A percentile compares a stretch with the other conserved stretches of the same genome.
Evolutionary conservation across 306 rosid species (phyloP).

Genomic region (barrel medic (Medicago truncatula)): DNA sequence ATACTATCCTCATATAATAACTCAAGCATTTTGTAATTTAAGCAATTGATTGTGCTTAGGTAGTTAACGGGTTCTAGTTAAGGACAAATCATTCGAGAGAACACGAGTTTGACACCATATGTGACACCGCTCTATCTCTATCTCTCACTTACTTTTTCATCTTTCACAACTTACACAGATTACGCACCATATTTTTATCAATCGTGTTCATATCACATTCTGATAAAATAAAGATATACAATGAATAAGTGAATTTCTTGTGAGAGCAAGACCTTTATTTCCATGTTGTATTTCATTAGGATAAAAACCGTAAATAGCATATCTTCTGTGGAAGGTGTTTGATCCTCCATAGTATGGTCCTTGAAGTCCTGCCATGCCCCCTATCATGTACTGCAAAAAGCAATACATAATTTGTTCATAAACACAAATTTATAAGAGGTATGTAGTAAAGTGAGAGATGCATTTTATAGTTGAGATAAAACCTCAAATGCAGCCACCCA

Average conservation of each 20-base stretch:
- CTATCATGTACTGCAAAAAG: constrained; percentile 37
- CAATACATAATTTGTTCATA: background rate
- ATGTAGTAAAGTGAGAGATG: background rate
- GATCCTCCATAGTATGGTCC: constrained; percentile 64
- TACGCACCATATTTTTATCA: too few species aligned
- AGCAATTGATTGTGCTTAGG: too few species aligned
- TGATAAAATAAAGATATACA: background rate
- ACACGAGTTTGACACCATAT: too few species aligned
- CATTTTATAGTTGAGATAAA: background rate
- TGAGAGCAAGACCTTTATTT: constrained; percentile 35
- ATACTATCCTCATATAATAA: background rate
- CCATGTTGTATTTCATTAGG: constrained; percentile 39
- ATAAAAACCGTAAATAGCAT: constrained; percentile 64
- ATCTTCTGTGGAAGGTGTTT: constrained; percentile 66
- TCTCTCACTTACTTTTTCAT: too few species aligned
- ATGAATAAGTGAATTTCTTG: background rate
- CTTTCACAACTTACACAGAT: too few species aligned
- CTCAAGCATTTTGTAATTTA: background rate
- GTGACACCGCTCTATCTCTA: too few species aligned
- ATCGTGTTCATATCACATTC: too few species aligned
- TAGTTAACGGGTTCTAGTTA: too few species aligned
- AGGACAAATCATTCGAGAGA: too few species aligned
- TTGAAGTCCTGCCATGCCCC: constrained; percentile 65
- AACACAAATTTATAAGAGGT: background rate
- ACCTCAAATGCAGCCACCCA: constrained; percentile 46